Percentiles rank a stretch among this genome's conserved stretches.
Evolutionary conservation across 2,329 filamentous ascomycete species (phyloP).

Genomic region (Neobulgaria alba): DNA sequence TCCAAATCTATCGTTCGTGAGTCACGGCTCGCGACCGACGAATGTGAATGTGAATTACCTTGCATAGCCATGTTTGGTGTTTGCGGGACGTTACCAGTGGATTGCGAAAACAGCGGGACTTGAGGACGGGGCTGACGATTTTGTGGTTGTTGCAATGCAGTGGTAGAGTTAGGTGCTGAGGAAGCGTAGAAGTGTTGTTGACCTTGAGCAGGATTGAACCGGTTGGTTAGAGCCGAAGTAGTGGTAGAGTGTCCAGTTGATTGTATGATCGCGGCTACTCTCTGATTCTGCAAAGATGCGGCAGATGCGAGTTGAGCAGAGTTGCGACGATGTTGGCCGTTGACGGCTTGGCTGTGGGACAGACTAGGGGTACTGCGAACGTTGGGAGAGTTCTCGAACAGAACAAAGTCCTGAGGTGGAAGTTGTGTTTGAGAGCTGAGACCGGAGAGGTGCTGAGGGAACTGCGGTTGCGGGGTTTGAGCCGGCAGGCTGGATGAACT

Average conservation of each 20-base stretch:
- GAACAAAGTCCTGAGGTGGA: slow-evolving; percentile 61
- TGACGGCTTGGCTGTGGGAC: slow-evolving; percentile 29
- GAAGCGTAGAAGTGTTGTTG: slow-evolving; percentile 57
- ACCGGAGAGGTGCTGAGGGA: slow-evolving; percentile 13
- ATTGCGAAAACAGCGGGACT: slow-evolving; percentile 63
- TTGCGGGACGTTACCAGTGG: slow-evolving; percentile 41
- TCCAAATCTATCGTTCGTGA: slow-evolving; percentile 38
- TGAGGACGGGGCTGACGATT: slow-evolving; percentile 52
- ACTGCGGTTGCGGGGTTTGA: slow-evolving; percentile 45
- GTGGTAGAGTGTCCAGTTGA: slow-evolving; percentile 45
- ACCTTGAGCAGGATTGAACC: slow-evolving; percentile 47
- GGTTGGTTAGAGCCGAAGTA: slow-evolving; percentile 46
- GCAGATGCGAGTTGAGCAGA: slow-evolving; percentile 44
- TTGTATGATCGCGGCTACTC: slow-evolving; percentile 51
- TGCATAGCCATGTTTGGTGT: slow-evolving; percentile 44
- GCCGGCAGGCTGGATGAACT: slow-evolving; percentile 55
- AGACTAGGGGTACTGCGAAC: slow-evolving; percentile 28
- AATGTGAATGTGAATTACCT: slow-evolving; percentile 37
- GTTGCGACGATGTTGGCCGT: slow-evolving; percentile 40
- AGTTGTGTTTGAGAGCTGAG: slow-evolving; percentile 12
- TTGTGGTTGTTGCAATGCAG: slow-evolving; percentile 39
- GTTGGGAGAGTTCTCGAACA: slow-evolving; percentile 33
- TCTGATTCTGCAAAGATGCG: slow-evolving; percentile 45
- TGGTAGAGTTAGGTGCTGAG: slow-evolving; percentile 53
- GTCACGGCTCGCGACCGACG: slow-evolving; percentile 19